Conservation (phyloP, 1,284 basidiomycete species). For the Puccinia triticina region DNA sequence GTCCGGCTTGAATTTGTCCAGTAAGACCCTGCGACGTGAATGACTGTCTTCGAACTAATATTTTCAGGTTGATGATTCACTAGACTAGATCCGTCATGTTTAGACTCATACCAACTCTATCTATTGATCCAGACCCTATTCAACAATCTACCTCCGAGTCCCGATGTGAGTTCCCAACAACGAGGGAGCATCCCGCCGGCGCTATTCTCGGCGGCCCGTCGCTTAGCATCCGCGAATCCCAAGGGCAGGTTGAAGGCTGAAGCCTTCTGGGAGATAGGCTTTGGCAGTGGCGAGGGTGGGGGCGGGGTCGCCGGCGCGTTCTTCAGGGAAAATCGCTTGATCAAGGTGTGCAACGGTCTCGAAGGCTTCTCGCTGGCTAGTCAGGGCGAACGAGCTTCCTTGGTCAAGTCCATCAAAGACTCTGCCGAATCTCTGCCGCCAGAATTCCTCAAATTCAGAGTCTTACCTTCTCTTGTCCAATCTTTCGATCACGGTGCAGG, state of each 20-base stretch:
- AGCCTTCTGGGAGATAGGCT: conserved; percentile 69
- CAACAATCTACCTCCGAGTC: conserved; percentile 67
- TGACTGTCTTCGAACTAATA: conserved; percentile 28
- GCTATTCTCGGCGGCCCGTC: conserved; percentile 81
- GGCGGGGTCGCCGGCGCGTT: conserved; percentile 68
- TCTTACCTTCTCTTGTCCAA: conserved; percentile 82
- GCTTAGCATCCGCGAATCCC: conserved; percentile 83
- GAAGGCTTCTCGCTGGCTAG: conserved; percentile 83
- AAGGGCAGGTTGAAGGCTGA: conserved; percentile 76
- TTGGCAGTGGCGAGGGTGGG: conserved; percentile 37
- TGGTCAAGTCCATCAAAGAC: conserved; percentile 69
- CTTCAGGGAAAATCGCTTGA: conserved; percentile 80
- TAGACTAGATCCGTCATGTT: conserved; percentile 72
- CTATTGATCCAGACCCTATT: conserved; percentile 81
- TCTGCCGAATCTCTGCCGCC: conserved; percentile 77
- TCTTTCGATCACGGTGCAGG: conserved; percentile 80
- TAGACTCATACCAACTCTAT: conserved; percentile 84
- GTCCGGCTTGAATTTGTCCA: conserved; percentile 54
- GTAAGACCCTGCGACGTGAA: neutral
- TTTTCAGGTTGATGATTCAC: neutral
- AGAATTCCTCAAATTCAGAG: conserved; percentile 81
- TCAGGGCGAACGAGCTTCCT: conserved; percentile 73
- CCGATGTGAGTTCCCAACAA: conserved; percentile 61
- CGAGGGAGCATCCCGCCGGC: conserved; percentile 76
- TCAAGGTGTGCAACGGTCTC: conserved; percentile 80